Evolutionary conservation across 1,284 basidiomycete species (phyloP), one percentile per base, ranked within the genome.

Genomic region (Peniophora sp.): DNA sequence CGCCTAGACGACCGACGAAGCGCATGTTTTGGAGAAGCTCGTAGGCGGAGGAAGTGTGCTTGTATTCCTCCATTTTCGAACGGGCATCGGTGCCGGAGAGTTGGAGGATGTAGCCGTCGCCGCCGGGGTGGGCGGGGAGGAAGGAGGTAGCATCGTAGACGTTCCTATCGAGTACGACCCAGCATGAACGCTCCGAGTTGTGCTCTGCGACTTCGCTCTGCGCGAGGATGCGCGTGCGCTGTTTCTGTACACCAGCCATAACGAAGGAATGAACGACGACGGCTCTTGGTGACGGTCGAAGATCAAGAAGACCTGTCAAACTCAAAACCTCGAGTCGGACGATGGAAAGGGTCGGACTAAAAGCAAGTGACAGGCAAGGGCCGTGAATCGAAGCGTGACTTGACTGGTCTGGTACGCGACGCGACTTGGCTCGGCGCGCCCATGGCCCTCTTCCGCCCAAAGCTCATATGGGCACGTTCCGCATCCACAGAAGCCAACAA

Each of bases 1-100:
- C 77, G 3, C 91, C 92, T 47, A 97, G 61, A 56, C 84, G 78
- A 23, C 94, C 94, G 62, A 97, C 78, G 50, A 81, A 58, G n/a
- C n/a, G 38, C 65, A 90, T 92, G 65, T 97, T 94, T 24, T 89
- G 81, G 61, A 99, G 67, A 82, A 99, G 90, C 44, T 89, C 87
- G 65, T 92, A 99, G 0, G 96, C 97, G 3, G 87, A 81, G 23
- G 91, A 84, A 1, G 92, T 95, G 67, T 99, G 97, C n/a, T 86
- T 85, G 68, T 99, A 97, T 61, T 90, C 84, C n/a, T 74, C 63
- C 53, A 78, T 71, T 67, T 97, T 87, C 61, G 79, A 79, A 96
- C 99, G 98, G 50, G 98, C 78, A 64, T 97, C 92, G 68, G 84
- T 81, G 34, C 93, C 94, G 2, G 90, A 93, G 66, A 87, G 79